phyloP scores from a whole-genome alignment of 148 eudicot species.

The Mesembryanthemum crystallinum region DNA sequence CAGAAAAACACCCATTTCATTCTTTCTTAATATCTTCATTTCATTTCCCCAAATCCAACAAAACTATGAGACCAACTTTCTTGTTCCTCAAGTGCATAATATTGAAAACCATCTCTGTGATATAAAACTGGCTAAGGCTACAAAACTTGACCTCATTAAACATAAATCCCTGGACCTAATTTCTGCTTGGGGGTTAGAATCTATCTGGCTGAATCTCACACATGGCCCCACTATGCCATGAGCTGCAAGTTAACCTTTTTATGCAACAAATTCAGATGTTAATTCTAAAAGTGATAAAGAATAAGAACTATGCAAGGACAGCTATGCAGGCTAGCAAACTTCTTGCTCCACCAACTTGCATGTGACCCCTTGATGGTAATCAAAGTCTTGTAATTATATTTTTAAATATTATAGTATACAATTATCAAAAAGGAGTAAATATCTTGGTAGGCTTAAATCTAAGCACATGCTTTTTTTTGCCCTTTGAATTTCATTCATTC shows the following conservation, averaged over 20 bases:
- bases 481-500: no score
- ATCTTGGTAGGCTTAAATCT: no score
- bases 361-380: slow-evolving; percentile 4
- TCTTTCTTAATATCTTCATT: no score
- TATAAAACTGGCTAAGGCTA: neutral
- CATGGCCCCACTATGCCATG: slow-evolving; percentile 16
- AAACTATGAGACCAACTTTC: no score
- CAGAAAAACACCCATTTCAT: no score
- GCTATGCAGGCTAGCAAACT: slow-evolving; percentile 17
- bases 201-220: slow-evolving; percentile 24
- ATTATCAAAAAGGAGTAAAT: no score
- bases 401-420: no score
- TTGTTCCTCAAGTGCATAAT: no score
- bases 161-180: neutral
- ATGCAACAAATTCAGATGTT: neutral
- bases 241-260: neutral
- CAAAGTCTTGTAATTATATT: neutral
- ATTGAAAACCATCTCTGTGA: no score
- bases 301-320: slow-evolving; percentile 18
- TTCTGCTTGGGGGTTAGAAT: neutral
- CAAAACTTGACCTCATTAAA: neutral
- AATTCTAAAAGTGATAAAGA: slow-evolving; percentile 7
- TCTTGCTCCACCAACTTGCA: slow-evolving; percentile 20
- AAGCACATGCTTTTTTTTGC: no score
- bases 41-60: no score